A percentile compares a stretch with the other conserved stretches of the same genome.
phyloP scores from a whole-genome alignment of 2,329 filamentous ascomycete genomes.

The Coniochaeta sp. region DNA sequence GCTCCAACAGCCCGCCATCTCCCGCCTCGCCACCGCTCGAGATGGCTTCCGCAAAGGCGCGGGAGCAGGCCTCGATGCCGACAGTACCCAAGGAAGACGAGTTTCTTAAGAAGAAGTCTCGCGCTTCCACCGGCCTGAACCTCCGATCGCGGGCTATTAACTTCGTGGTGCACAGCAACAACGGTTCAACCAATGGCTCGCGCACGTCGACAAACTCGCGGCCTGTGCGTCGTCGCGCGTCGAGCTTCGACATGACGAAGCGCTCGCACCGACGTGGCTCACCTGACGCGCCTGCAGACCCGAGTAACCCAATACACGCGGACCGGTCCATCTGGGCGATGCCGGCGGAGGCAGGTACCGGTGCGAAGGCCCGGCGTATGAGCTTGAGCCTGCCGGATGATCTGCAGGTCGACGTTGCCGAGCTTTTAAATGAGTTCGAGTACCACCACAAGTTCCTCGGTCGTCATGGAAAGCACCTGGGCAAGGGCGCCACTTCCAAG shows the following conservation, averaged over 20 bases:
- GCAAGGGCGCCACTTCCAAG: slow-evolving; percentile 75
- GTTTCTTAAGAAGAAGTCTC: slow-evolving; percentile 42
- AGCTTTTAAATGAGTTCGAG: slow-evolving; percentile 63
- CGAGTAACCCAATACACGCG: slow-evolving; percentile 23
- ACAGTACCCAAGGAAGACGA: slow-evolving; percentile 35
- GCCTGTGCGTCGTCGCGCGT: slow-evolving; percentile 30
- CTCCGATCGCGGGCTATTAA: slow-evolving; percentile 41
- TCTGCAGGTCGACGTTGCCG: slow-evolving; percentile 63
- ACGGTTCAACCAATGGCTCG: slow-evolving; percentile 8
- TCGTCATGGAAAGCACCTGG: slow-evolving; percentile 66
- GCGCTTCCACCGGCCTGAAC: slow-evolving; percentile 42
- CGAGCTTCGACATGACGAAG: slow-evolving; percentile 38
- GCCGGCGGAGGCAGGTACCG: slow-evolving; percentile 62
- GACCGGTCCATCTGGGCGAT: slow-evolving; percentile 50
- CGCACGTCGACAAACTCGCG: slow-evolving; percentile 5
- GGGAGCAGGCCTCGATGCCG: slow-evolving; percentile 15
- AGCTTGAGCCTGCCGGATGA: slow-evolving; percentile 69
- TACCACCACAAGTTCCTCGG: slow-evolving; percentile 65
- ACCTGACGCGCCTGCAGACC: slow-evolving; percentile 9
- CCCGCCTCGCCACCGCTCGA: slow-evolving; percentile 35
- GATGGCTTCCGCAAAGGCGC: slow-evolving; percentile 23
- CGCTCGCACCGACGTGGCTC: slow-evolving; percentile 16
- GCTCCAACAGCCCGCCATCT: slow-evolving; percentile 43
- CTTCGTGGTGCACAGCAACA: slow-evolving; percentile 25
- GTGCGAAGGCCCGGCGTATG: slow-evolving; percentile 71